Percentiles rank a stretch among this genome's conserved stretches.
Conservation (phyloP, 2,329 filamentous ascomycete genomes). For the Trichoderma hamatum region DNA sequence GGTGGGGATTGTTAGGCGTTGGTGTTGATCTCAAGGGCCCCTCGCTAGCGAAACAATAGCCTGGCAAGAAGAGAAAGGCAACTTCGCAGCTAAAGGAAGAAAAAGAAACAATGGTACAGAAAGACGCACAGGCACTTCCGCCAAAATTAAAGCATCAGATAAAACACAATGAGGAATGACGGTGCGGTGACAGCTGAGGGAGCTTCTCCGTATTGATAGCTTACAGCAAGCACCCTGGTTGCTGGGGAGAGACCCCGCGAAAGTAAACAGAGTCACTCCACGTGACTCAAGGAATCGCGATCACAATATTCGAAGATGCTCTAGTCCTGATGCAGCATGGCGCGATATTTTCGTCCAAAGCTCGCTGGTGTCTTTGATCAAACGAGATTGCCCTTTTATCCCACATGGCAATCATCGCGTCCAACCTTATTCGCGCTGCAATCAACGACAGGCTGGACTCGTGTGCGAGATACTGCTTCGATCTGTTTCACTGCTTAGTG, state of each 20-base stretch:
- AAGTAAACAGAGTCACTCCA: constrained; percentile 27
- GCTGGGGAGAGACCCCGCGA: constrained; percentile 33
- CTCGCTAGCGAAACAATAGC: not conserved
- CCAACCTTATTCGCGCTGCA: not conserved
- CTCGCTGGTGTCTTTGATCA: constrained; percentile 1
- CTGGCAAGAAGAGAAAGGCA: not conserved
- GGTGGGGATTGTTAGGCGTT: constrained; percentile 18
- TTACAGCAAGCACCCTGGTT: constrained; percentile 33
- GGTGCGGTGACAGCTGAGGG: constrained; percentile 24
- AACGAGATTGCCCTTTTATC: constrained; percentile 26
- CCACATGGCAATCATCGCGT: constrained; percentile 25
- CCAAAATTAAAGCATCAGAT: constrained; percentile 33
- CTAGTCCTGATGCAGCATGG: constrained; percentile 15
- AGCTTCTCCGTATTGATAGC: constrained; percentile 31
- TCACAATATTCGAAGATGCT: not conserved
- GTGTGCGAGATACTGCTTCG: not conserved
- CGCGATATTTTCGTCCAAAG: not conserved
- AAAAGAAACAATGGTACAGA: constrained; percentile 30
- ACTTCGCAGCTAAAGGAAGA: not conserved
- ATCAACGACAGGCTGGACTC: not conserved
- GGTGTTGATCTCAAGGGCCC: constrained; percentile 1
- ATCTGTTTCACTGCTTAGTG: not conserved
- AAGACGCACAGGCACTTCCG: constrained; percentile 33
- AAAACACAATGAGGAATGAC: constrained; percentile 34
- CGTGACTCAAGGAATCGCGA: constrained; percentile 22